These are phyloP conservation scores for Moesziomyces sp. DNA, from an alignment of 1,284 basidiomycete genomes.

Conservation along the genomic window DNA sequence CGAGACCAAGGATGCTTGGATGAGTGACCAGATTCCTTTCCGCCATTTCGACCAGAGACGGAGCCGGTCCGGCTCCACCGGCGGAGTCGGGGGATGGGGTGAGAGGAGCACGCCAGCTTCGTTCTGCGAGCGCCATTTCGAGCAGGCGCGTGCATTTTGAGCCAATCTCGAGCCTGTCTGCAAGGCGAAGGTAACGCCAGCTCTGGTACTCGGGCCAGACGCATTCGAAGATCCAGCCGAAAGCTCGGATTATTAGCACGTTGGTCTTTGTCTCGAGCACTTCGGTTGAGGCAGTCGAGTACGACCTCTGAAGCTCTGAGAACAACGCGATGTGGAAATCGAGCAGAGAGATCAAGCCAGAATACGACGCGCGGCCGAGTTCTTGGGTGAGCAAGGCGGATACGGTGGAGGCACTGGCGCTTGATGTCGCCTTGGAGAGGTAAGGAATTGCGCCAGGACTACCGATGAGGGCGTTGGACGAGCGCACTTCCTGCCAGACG, in stretches of 20 bases:
- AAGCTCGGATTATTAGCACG: constrained; percentile 81
- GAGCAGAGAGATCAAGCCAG: constrained; percentile 80
- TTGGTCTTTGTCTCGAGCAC: constrained; percentile 80
- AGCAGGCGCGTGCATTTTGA: constrained; percentile 77
- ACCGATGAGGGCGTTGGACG: constrained; percentile 80
- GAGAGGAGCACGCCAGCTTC: constrained; percentile 24
- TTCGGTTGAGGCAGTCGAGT: constrained; percentile 71
- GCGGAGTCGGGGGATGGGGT: constrained; percentile 61
- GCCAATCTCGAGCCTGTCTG: constrained; percentile 83
- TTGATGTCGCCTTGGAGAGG: constrained; percentile 14
- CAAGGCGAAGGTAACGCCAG: constrained; percentile 82
- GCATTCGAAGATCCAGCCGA: constrained; percentile 81
- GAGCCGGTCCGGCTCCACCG: constrained; percentile 21
- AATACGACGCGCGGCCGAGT: constrained; percentile 78
- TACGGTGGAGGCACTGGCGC: constrained; percentile 10
- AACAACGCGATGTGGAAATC: constrained; percentile 81
- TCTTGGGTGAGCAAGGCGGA: constrained; percentile 79
- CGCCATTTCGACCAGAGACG: constrained; percentile 70
- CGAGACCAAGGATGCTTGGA: constrained; percentile 79
- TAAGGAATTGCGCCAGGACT: constrained; percentile 56
- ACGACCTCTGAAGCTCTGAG: constrained; percentile 76
- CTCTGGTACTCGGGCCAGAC: constrained; percentile 84
- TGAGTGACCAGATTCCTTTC: constrained; percentile 77
- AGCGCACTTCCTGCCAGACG: constrained; percentile 86
- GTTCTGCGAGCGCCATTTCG: constrained; percentile 75